A percentile compares a stretch with the other conserved stretches of the same genome.
Evolutionary conservation across 192 early-diverging fungal genomes (phyloP).

Genomic region (Coemansia asiatica): DNA sequence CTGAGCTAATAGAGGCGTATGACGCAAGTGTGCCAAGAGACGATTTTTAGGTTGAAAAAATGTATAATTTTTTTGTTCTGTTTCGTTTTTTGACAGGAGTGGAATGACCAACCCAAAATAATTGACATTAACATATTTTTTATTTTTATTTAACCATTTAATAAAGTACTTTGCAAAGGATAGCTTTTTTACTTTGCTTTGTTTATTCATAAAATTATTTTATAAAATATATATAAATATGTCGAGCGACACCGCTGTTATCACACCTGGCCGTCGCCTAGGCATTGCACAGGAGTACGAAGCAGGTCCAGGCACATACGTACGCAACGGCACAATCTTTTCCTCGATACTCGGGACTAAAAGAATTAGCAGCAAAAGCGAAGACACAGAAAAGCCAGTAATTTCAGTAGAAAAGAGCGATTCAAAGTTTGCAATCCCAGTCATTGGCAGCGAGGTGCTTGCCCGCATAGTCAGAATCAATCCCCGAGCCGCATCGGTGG

Average conservation of each 20-base stretch:
- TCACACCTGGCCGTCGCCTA: conserved; percentile 78
- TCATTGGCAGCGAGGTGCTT: conserved; percentile 72
- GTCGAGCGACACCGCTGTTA: conserved; percentile 25
- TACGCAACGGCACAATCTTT: conserved; percentile 68
- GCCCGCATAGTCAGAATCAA: conserved; percentile 90
- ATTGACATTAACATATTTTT: too few species aligned
- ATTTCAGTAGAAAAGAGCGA: conserved; percentile 64
- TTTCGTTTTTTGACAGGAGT: too few species aligned
- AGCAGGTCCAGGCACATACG: conserved; percentile 71
- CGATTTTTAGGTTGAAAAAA: background rate
- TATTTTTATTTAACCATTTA: too few species aligned
- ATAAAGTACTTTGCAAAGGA: too few species aligned
- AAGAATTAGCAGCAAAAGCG: conserved; percentile 6
- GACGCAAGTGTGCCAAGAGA: conserved; percentile 21
- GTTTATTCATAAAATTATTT: too few species aligned
- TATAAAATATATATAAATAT: background rate
- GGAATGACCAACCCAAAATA: background rate
- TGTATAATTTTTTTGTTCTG: background rate
- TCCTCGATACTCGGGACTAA: conserved; percentile 56
- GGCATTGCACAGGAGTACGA: conserved; percentile 67
- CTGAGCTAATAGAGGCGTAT: conserved; percentile 62
- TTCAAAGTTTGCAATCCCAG: conserved; percentile 71
- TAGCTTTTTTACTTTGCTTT: too few species aligned
- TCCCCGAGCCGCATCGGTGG: conserved; percentile 79
- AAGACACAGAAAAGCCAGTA: conserved; percentile 23